Conservation (phyloP, 2,329 filamentous ascomycete genomes). For the Pseudocercospora ulei region DNA sequence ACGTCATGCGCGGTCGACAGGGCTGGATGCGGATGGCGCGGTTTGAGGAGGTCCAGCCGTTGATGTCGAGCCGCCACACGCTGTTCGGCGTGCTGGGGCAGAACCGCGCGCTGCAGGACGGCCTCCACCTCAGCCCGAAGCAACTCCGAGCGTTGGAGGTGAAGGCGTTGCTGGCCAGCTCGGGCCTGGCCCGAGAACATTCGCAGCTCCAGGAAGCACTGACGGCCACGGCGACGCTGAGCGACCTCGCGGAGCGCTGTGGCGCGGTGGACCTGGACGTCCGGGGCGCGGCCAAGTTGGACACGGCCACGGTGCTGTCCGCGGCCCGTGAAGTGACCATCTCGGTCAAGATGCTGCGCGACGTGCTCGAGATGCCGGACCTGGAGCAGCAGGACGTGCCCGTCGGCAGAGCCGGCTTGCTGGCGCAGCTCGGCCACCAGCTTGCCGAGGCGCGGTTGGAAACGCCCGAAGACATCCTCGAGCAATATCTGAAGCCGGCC, state of each 20-base stretch:
- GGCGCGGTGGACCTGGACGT: conserved; percentile 62
- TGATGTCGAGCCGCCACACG: conserved; percentile 74
- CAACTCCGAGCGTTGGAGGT: conserved; percentile 64
- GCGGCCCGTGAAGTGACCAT: conserved; percentile 81
- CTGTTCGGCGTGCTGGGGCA: conserved; percentile 70
- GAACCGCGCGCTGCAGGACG: conserved; percentile 53
- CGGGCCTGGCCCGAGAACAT: conserved; percentile 67
- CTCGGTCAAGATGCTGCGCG: conserved; percentile 80
- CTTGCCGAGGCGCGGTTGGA: conserved; percentile 83
- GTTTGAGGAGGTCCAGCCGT: conserved; percentile 66
- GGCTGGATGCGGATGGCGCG: conserved; percentile 61
- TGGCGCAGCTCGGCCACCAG: conserved; percentile 80
- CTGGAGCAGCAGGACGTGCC: conserved; percentile 60
- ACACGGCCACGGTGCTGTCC: conserved; percentile 85
- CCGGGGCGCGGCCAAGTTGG: conserved; percentile 65
- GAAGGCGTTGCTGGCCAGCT: conserved; percentile 63
- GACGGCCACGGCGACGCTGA: conserved; percentile 74
- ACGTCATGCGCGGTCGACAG: conserved; percentile 55
- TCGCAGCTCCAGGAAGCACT: conserved; percentile 76
- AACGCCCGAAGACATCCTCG: conserved; percentile 81
- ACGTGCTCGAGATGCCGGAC: conserved; percentile 53
- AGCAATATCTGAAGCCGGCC: conserved; percentile 73
- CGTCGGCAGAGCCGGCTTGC: conserved; percentile 65
- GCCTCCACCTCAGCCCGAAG: conserved; percentile 51
- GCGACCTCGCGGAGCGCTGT: conserved; percentile 62